Evolutionary conservation across 768 basidiomycete genomes (phyloP).

Genomic region (Trametes sanguinea): DNA sequence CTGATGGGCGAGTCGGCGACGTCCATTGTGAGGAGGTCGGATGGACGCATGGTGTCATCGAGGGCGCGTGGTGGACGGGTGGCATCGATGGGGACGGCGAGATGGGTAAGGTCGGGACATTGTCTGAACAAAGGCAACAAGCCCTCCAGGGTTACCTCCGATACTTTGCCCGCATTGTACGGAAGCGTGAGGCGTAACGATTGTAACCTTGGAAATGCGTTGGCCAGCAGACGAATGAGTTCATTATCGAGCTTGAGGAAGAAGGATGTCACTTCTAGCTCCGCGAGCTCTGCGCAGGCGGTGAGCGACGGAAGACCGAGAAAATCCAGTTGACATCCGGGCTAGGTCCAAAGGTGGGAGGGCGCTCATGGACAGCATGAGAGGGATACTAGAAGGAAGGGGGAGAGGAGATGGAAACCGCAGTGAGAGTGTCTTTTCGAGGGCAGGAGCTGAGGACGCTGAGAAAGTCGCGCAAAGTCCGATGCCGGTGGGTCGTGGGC

Average conservation of each 20-base stretch:
- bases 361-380: conserved; percentile 19
- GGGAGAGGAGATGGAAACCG: conserved; percentile 10
- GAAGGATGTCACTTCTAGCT: conserved; percentile 22
- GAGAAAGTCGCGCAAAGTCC: conserved; percentile 2
- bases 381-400: conserved; percentile 16
- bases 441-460: conserved; percentile 1
- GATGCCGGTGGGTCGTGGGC: conserved; percentile 16
- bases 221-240: conserved; percentile 16
- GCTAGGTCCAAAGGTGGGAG: conserved; percentile 15
- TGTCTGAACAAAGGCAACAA: conserved; percentile 16
- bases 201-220: conserved; percentile 19
- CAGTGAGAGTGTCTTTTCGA: conserved; percentile 4
- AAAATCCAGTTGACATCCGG: not conserved
- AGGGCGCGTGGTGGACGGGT: not conserved
- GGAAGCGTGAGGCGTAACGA: conserved; percentile 19
- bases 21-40: conserved; percentile 17
- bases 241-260: conserved; percentile 17
- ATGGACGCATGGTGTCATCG: not conserved
- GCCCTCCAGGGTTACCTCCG: conserved; percentile 21
- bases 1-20: conserved; percentile 20
- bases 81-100: conserved; percentile 21
- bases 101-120: conserved; percentile 14
- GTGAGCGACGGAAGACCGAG: conserved; percentile 4
- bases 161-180: conserved; percentile 17
- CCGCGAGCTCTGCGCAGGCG: conserved; percentile 12